phyloP scores from a whole-genome alignment of 2,329 filamentous ascomycete genomes.

The Alternaria postmessia region DNA sequence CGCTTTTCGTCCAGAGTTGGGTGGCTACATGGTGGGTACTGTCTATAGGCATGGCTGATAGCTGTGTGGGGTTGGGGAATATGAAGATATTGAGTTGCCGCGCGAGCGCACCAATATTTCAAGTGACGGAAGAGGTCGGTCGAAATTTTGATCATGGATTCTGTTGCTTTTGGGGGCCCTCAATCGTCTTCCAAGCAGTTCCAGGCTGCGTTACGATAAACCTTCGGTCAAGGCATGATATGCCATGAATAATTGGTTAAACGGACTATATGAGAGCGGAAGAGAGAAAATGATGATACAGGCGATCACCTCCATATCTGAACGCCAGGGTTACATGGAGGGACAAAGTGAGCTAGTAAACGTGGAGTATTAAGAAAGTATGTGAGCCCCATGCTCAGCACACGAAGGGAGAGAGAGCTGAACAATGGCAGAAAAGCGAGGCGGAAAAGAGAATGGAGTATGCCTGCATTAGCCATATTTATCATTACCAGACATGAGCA shows the following conservation, averaged over 20 bases:
- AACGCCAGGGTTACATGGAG: neutral
- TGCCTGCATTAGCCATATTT: neutral
- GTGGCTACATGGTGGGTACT: neutral
- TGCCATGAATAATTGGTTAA: neutral
- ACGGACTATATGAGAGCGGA: neutral
- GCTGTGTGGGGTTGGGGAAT: neutral
- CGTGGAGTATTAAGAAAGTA: neutral
- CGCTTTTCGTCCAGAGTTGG: too few relatives aligned
- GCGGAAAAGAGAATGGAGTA: neutral
- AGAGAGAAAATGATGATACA: neutral
- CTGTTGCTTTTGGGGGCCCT: too few relatives aligned
- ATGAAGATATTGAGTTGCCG: neutral
- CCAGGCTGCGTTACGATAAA: too few relatives aligned
- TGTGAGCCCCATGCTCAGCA: neutral
- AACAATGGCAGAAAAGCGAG: neutral
- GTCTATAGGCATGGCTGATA: neutral
- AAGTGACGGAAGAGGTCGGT: too few relatives aligned
- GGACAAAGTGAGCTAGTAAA: neutral
- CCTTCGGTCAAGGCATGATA: neutral
- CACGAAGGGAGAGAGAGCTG: neutral
- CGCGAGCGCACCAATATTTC: too few relatives aligned
- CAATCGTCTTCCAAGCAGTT: too few relatives aligned
- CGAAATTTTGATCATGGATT: too few relatives aligned
- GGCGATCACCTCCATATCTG: neutral
- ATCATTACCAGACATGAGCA: neutral